Base-by-base conservation (phyloP, 176 grass and related monocot genomes). In the Oryza glaberrima region DNA sequence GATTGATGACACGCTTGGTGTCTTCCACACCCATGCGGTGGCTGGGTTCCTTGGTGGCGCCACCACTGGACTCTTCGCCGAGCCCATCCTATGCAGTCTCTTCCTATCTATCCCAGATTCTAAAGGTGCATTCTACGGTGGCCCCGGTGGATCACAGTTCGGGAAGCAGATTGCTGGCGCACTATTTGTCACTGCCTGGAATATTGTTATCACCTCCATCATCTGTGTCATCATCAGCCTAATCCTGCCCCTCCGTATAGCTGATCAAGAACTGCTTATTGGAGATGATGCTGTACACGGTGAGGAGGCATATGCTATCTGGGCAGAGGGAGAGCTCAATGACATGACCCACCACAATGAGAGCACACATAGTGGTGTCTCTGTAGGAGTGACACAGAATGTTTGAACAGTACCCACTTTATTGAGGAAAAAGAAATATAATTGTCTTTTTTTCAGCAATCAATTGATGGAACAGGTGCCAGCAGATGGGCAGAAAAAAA, bases 1-100 rank as follows among this genome's bases (percentile, higher is more conserved):
- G 72, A 85, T 91, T 22, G 90, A 88, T 38, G 86, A 91, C n/a
- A 91, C 78, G 1, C 77, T 91, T 20, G 86, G 90, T 7, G 82
- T 91, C 73, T 91, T 91, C 85, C 89, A 91, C 77, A 91, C 85
- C 65, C 89, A 91, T 0, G 89, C 85, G 0, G 85, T 91, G n/a
- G 85, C 89, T 35, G 89, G 89, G 16, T 69, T 91, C 76, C 85
- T 91, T 9, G 89, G 84, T 7, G 84, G 88, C n/a, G 9, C 69
- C 47, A 65, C 76, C 44, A 87, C 81, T 1, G 89, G 89, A 19
- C 89, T 91, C 60, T 77, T 91, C 4, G 81, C 85, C 0, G 80
- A 90, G 49, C 80, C 84, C n/a, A 56, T 43, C 54, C 85, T 91
- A 8, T 84, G 76, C 70, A 23, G 1, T 35, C 77, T 91, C 89